Conservation (phyloP, 306 rosid species). For the Ochetophila trinervis region DNA sequence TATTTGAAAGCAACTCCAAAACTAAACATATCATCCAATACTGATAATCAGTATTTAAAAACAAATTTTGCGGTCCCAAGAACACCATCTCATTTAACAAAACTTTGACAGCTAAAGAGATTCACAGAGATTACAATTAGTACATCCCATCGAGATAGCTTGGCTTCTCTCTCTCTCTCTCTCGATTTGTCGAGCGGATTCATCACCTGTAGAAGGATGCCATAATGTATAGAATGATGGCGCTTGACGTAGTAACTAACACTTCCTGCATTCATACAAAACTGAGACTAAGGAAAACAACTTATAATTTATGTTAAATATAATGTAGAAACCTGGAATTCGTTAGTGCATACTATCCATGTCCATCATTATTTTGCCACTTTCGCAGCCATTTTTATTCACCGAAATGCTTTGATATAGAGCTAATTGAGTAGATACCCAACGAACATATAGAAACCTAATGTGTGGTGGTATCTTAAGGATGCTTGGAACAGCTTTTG, state of each 20-base stretch:
- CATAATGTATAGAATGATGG: slow-evolving; percentile 62
- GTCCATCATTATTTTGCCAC: too few relatives aligned
- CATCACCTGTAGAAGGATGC: slow-evolving; percentile 78
- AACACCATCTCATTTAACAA: not conserved
- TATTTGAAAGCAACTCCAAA: not conserved
- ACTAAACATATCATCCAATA: not conserved
- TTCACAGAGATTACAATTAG: not conserved
- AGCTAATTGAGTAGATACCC: too few relatives aligned
- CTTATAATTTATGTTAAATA: too few relatives aligned
- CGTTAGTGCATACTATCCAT: too few relatives aligned
- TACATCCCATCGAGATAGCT: slow-evolving; percentile 3
- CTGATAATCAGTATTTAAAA: slow-evolving; percentile 9
- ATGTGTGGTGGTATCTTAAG: too few relatives aligned
- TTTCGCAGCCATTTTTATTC: too few relatives aligned
- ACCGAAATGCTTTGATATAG: too few relatives aligned
- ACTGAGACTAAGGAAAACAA: not conserved
- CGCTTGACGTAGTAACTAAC: slow-evolving; percentile 66
- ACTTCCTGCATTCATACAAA: slow-evolving; percentile 57
- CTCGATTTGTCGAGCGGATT: slow-evolving; percentile 22
- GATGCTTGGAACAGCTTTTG: too few relatives aligned
- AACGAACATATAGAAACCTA: too few relatives aligned
- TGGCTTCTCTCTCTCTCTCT: slow-evolving; percentile 15
- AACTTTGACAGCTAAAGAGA: slow-evolving; percentile 7
- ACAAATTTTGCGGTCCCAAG: slow-evolving; percentile 3
- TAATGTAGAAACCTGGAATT: too few relatives aligned